These are phyloP conservation scores for Calonectria pseudoturangicola DNA, from an alignment of 2,329 filamentous ascomycete genomes.

Conservation along the genomic window DNA sequence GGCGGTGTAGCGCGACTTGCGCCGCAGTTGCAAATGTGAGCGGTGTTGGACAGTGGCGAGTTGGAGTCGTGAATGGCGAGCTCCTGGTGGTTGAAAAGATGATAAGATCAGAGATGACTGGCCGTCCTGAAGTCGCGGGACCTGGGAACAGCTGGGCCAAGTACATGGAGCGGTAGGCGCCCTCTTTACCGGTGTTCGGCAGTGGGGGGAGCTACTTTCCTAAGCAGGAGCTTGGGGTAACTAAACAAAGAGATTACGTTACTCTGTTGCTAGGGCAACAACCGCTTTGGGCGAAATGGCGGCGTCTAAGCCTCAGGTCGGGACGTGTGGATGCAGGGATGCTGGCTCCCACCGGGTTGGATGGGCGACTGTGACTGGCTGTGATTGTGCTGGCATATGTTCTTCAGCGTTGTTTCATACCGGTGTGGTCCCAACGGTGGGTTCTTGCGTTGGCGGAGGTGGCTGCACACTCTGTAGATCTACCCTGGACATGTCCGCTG, in stretches of 20 bases:
- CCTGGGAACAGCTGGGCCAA: background rate
- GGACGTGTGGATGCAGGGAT: conserved; percentile 16
- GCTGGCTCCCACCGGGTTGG: conserved; percentile 26
- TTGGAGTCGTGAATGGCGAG: background rate
- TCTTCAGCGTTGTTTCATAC: conserved; percentile 27
- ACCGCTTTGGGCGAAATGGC: conserved; percentile 5
- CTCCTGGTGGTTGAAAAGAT: conserved; percentile 15
- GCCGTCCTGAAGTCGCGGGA: conserved; percentile 7
- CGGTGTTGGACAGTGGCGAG: conserved; percentile 6
- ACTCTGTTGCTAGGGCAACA: conserved; percentile 39
- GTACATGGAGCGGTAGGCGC: conserved; percentile 4
- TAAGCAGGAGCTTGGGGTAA: conserved; percentile 37
- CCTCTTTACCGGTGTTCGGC: conserved; percentile 15
- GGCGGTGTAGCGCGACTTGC: conserved; percentile 38
- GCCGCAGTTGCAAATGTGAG: conserved; percentile 42
- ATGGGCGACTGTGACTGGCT: conserved; percentile 33
- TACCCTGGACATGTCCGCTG: conserved; percentile 24
- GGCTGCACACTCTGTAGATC: conserved; percentile 4
- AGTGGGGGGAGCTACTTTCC: conserved; percentile 34
- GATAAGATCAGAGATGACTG: conserved; percentile 16
- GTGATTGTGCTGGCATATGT: background rate
- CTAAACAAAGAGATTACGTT: conserved; percentile 42
- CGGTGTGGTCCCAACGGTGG: conserved; percentile 11
- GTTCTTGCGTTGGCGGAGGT: conserved; percentile 16
- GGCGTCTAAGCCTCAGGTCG: conserved; percentile 30